A percentile compares a stretch with the other conserved stretches of the same genome.
Conservation (phyloP, 1,139 yeast species). For the Geotrichum klebahnii region DNA sequence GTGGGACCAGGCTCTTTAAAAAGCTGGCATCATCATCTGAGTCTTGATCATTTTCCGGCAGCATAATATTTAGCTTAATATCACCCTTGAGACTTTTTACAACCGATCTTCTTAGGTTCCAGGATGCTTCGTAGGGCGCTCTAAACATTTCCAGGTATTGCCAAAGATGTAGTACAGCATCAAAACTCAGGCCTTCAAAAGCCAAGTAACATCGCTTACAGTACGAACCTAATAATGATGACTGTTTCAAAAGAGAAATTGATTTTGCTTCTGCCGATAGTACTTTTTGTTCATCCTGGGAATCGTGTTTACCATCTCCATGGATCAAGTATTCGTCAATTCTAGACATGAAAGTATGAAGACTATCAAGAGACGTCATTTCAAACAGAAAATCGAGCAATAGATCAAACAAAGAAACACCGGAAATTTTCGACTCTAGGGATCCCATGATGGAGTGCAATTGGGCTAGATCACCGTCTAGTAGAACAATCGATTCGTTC, state of each 20-base stretch:
- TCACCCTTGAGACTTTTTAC: not conserved
- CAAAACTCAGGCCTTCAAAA: conserved; percentile 54
- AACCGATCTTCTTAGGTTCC: not conserved
- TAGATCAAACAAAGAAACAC: conserved; percentile 13
- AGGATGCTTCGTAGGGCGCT: conserved; percentile 28
- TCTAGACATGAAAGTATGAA: conserved; percentile 21
- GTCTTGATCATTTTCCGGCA: not conserved
- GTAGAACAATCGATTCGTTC: not conserved
- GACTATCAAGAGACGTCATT: conserved; percentile 24
- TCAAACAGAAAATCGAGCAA: conserved; percentile 23
- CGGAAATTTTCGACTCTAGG: conserved; percentile 5
- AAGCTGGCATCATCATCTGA: conserved; percentile 1
- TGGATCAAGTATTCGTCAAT: conserved; percentile 13
- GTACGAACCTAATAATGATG: conserved; percentile 43
- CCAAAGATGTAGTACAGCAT: conserved; percentile 54
- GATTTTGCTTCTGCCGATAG: conserved; percentile 3
- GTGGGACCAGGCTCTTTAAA: conserved; percentile 12
- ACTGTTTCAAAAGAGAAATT: conserved; percentile 2
- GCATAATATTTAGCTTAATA: not conserved
- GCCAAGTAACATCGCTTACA: conserved; percentile 46
- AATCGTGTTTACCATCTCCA: conserved; percentile 18
- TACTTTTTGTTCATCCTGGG: conserved; percentile 6
- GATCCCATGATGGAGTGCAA: conserved; percentile 9
- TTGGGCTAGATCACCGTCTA: conserved; percentile 17
- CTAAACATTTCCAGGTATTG: conserved; percentile 52